Evolutionary conservation across 768 basidiomycete species (phyloP), one percentile per base, ranked within the genome.

Genomic region (Trametes cingulata): DNA sequence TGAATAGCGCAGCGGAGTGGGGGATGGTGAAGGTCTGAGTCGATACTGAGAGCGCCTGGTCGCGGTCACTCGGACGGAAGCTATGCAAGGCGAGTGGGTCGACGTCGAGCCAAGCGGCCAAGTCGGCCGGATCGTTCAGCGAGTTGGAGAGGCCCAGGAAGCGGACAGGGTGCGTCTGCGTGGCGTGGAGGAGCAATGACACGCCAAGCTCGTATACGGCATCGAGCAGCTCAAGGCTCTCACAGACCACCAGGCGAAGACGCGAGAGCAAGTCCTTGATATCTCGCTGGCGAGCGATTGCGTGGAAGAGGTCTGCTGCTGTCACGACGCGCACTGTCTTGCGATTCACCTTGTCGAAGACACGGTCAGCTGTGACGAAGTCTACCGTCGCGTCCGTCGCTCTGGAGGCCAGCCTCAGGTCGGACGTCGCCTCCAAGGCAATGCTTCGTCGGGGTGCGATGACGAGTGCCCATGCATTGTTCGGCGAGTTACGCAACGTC

Each of bases 21-120:
- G 93, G 85, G 45, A 94, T 89, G 17, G 86, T 88, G 75, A 96
- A 98, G 0, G 92, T 82, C 55, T 90, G 86, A 13, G 85, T 81
- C 17, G 82, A 81, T 29, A 85, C 80, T 8, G 77, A 76, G 19
- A 98, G 75, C 0, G 92, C 81, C 65, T 93, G 90, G 59, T 93
- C 91, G 37, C 95, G 86, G 67, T 93, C 89, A 42, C 78, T 83
- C 1, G 95, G 90, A 6, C 84, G 80, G 79, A 99, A 97, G 69
- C 83, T 85, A 71, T 88, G 86, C 41, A 90, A 72, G 22, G 81
- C 83, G 13, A 75, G 74, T 3, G 82, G 72, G 43, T 88, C 82
- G 47, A 92, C 87, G 52, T 83, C 78, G 15, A 99, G 76, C 96
- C 95, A 99, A 9, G 82, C 76, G 4, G 91, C 93, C 17, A 98